phyloP scores from a whole-genome alignment of 225 moss, liverwort and hornwort genomes.

The Takakia lepidozioides region DNA sequence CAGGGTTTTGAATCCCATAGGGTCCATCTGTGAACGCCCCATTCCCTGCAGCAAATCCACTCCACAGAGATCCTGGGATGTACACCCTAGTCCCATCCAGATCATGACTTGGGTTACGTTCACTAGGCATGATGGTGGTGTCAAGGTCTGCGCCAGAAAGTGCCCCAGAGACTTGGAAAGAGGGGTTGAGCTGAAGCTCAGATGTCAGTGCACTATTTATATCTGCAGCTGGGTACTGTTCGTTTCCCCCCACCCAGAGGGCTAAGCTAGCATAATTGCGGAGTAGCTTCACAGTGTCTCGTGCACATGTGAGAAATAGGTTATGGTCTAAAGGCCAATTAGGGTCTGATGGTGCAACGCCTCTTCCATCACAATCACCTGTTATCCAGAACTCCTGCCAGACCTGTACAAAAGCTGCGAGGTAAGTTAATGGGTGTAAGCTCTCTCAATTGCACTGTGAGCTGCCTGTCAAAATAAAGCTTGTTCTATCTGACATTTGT shows the following conservation, averaged over 20 bases:
- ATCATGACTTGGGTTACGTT: constrained; percentile 44
- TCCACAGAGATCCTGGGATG: constrained; percentile 85
- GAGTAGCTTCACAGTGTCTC: constrained; percentile 83
- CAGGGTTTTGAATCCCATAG: constrained; percentile 74
- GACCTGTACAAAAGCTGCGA: constrained; percentile 56
- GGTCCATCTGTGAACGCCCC: constrained; percentile 83
- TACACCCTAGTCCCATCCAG: constrained; percentile 85
- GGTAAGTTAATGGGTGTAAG: too few relatives aligned
- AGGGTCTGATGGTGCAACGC: constrained; percentile 56
- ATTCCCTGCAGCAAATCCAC: constrained; percentile 78
- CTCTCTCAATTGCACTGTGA: too few relatives aligned
- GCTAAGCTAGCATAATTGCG: constrained; percentile 93
- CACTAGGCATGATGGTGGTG: constrained; percentile 18
- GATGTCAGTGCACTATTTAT: constrained; percentile 53
- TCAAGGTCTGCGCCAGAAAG: too few relatives aligned
- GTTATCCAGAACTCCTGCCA: constrained; percentile 99
- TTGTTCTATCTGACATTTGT: too few relatives aligned
- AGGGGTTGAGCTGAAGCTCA: constrained; percentile 20
- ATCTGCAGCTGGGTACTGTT: constrained; percentile 75
- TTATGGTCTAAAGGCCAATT: constrained; percentile 94
- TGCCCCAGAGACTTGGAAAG: too few relatives aligned
- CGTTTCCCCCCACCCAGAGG: constrained; percentile 96
- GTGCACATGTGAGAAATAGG: constrained; percentile 73
- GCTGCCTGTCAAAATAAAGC: too few relatives aligned
- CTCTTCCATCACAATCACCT: constrained; percentile 95